A percentile compares a stretch with the other conserved stretches of the same genome.
Conservation (phyloP, 2,329 filamentous ascomycete species). For the Paecilomyces sp. region DNA sequence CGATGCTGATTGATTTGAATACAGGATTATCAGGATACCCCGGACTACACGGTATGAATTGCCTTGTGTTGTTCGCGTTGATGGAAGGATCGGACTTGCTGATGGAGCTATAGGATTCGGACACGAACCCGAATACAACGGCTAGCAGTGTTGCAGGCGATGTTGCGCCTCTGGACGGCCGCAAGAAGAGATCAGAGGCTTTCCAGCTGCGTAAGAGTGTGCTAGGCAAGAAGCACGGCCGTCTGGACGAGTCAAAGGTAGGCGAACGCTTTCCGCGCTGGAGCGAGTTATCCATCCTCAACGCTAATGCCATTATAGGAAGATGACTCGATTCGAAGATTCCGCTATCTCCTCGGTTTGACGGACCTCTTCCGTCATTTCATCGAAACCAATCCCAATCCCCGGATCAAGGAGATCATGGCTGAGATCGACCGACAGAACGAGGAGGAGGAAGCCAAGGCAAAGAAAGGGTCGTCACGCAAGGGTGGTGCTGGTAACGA, state of each 20-base stretch:
- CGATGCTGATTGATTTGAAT: slow-evolving; percentile 7
- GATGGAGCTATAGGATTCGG: slow-evolving; percentile 46
- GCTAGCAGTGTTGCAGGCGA: slow-evolving; percentile 85
- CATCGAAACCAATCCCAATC: slow-evolving; percentile 95
- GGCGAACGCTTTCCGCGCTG: slow-evolving; percentile 7
- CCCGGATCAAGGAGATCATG: slow-evolving; percentile 89
- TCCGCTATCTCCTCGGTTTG: slow-evolving; percentile 87
- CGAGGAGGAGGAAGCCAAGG: slow-evolving; percentile 59
- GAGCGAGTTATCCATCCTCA: neutral
- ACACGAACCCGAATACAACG: slow-evolving; percentile 59
- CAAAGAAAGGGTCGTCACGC: slow-evolving; percentile 67
- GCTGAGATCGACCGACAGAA: slow-evolving; percentile 92
- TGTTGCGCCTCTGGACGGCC: slow-evolving; percentile 58
- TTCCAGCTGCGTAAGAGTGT: slow-evolving; percentile 87
- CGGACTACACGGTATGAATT: slow-evolving; percentile 51
- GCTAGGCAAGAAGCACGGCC: slow-evolving; percentile 90
- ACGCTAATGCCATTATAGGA: slow-evolving; percentile 50
- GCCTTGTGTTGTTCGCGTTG: neutral
- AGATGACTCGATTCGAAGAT: slow-evolving; percentile 89
- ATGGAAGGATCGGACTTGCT: slow-evolving; percentile 1
- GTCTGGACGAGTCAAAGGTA: slow-evolving; percentile 88
- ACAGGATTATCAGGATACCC: slow-evolving; percentile 51
- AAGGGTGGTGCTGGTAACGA: slow-evolving; percentile 78
- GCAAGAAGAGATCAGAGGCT: slow-evolving; percentile 78
- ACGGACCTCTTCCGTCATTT: slow-evolving; percentile 98